Conservation (phyloP, 495 filamentous ascomycete genomes). For the Zalerion maritima region DNA sequence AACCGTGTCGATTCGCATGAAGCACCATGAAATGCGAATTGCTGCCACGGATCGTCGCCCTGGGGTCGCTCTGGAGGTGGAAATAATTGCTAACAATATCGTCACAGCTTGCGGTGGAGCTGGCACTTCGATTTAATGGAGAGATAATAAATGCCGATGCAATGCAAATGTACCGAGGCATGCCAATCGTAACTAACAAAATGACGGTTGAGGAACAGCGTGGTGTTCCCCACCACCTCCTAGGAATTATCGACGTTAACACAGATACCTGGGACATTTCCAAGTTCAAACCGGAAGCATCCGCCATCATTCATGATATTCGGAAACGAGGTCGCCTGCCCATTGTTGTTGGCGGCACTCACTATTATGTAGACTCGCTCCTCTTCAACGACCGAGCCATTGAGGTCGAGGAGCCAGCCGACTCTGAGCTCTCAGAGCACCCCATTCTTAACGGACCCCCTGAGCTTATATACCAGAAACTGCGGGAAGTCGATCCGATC, state of each 20-base stretch:
- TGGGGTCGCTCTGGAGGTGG: too few relatives aligned
- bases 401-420: constrained; percentile 11
- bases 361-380: constrained; percentile 84
- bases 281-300: constrained; percentile 54
- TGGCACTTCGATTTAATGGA: constrained; percentile 72
- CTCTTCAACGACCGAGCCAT: constrained; percentile 49
- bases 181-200: constrained; percentile 95
- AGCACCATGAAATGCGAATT: constrained; percentile 1
- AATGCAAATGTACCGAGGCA: constrained; percentile 93
- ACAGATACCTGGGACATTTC: constrained; percentile 74
- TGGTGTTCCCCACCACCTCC: constrained; percentile 77
- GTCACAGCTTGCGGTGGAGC: constrained; percentile 72
- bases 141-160: constrained; percentile 97
- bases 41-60: neutral
- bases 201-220: constrained; percentile 58
- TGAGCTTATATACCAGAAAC: constrained; percentile 51
- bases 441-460: constrained; percentile 60
- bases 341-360: constrained; percentile 84
- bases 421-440: constrained; percentile 13
- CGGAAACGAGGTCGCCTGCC: constrained; percentile 61
- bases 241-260: constrained; percentile 57
- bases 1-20: constrained; percentile 1
- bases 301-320: constrained; percentile 61
- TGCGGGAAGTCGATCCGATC: constrained; percentile 67
- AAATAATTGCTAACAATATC: constrained; percentile 9